phyloP scores from a whole-genome alignment of 805 yeast genomes.

The Ogataea polymorpha region DNA sequence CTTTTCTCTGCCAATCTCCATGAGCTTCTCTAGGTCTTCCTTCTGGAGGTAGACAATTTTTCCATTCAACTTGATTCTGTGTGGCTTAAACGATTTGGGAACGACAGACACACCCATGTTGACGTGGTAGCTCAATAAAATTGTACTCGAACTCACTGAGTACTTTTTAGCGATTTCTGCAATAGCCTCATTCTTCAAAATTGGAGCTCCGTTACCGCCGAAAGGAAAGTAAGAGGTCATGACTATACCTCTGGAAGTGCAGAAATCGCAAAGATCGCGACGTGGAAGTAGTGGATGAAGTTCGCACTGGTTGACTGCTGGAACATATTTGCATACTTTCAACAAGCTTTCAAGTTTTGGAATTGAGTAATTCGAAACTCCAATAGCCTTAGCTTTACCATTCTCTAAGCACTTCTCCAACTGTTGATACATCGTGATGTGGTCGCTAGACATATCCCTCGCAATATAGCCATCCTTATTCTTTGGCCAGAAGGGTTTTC shows the following conservation, averaged over 20 bases:
- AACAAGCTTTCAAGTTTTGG: conserved; percentile 33
- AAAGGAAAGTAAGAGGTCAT: conserved; percentile 43
- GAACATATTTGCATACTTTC: conserved; percentile 35
- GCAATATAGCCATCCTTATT: conserved; percentile 24
- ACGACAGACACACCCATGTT: conserved; percentile 32
- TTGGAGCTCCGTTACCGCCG: conserved; percentile 41
- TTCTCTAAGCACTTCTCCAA: conserved; percentile 66
- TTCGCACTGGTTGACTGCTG: conserved; percentile 45
- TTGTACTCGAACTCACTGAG: conserved; percentile 49
- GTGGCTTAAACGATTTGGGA: conserved; percentile 40
- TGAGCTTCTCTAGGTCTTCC: conserved; percentile 31
- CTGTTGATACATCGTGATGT: conserved; percentile 60
- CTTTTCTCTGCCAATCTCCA: conserved; percentile 11
- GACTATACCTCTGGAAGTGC: conserved; percentile 30
- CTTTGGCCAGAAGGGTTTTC: conserved; percentile 24
- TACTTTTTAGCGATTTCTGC: conserved; percentile 52
- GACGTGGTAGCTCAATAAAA: conserved; percentile 36
- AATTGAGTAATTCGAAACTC: conserved; percentile 39
- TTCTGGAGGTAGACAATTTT: conserved; percentile 33
- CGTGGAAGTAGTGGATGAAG: conserved; percentile 42
- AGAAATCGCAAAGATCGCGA: conserved; percentile 29
- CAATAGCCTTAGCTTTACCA: conserved; percentile 41
- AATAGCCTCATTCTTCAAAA: conserved; percentile 32
- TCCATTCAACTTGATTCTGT: conserved; percentile 34
- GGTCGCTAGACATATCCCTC: conserved; percentile 41